phyloP scores from a whole-genome alignment of 257 asterid genomes.

The Solanum neorickii region DNA sequence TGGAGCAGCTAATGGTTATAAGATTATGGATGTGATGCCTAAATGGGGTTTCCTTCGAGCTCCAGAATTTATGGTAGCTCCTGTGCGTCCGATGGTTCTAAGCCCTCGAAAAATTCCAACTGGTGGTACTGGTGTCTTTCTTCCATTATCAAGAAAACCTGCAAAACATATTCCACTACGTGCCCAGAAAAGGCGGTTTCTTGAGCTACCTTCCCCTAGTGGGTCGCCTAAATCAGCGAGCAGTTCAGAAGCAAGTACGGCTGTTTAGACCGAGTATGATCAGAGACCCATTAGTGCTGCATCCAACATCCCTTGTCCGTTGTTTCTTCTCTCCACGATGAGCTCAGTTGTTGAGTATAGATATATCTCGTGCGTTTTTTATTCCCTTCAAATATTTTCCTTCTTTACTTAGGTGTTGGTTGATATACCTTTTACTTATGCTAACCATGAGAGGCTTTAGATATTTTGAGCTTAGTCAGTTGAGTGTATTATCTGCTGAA shows the following conservation, averaged over 20 bases:
- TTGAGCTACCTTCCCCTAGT: not conserved
- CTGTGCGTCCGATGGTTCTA: not conserved
- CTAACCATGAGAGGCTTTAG: not conserved
- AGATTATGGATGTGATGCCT: conserved; percentile 16
- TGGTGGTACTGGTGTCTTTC: conserved; percentile 5
- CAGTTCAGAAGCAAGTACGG: not conserved
- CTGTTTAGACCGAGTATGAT: not conserved
- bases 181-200: not conserved
- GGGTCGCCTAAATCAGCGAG: not conserved
- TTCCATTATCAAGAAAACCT: conserved; percentile 1
- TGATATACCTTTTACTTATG: not conserved
- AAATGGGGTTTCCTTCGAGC: conserved; percentile 39
- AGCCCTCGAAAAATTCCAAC: not conserved
- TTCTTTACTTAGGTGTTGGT: not conserved
- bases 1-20: conserved; percentile 5
- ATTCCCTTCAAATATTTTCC: not conserved
- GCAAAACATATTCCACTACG: conserved; percentile 5
- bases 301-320: not conserved
- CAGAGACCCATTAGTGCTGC: not conserved
- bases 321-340: not conserved
- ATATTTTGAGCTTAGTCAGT: not conserved
- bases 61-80: conserved; percentile 35
- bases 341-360: not conserved
- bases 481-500: not conserved
- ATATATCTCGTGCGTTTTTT: not conserved